Conservation (phyloP, 805 yeast genomes). For the Myxozyma geophila region DNA sequence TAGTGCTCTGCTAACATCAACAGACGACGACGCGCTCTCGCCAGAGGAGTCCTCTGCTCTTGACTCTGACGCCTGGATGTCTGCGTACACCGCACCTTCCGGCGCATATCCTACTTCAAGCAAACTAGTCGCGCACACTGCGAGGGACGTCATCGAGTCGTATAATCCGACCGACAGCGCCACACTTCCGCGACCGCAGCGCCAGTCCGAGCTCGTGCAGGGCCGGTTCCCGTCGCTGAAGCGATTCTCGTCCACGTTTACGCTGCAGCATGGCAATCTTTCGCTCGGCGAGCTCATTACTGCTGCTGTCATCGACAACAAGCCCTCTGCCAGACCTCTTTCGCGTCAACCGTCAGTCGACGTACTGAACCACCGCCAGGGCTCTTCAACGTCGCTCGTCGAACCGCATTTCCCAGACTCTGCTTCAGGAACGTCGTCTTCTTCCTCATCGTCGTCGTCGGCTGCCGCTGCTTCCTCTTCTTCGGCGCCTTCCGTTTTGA, state of each 20-base stretch:
- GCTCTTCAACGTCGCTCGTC: neutral
- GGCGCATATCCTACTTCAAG: slow-evolving; percentile 26
- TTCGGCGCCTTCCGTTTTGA: neutral
- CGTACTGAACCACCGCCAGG: neutral
- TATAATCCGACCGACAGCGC: slow-evolving; percentile 17
- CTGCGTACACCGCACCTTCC: slow-evolving; percentile 22
- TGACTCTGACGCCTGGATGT: slow-evolving; percentile 31
- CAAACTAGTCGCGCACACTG: slow-evolving; percentile 16
- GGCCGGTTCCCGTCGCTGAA: slow-evolving; percentile 15
- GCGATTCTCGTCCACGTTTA: slow-evolving; percentile 15
- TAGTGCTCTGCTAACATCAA: neutral
- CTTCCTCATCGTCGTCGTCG: slow-evolving; percentile 13
- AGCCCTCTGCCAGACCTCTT: neutral
- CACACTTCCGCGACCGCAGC: slow-evolving; percentile 3
- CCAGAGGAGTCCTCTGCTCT: slow-evolving; percentile 32
- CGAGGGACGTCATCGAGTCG: slow-evolving; percentile 30
- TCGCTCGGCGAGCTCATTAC: slow-evolving; percentile 9
- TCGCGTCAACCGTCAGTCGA: neutral
- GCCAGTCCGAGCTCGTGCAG: neutral
- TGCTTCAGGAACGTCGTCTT: neutral
- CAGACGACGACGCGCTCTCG: slow-evolving; percentile 32
- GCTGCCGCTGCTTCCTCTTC: slow-evolving; percentile 7
- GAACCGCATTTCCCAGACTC: neutral
- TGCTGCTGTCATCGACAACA: slow-evolving; percentile 6
- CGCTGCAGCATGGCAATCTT: slow-evolving; percentile 21